Evolutionary conservation across 352 stramenopile genomes (phyloP), one percentile per base, ranked within the genome.

Genomic region (Pythium pyrilobum): DNA sequence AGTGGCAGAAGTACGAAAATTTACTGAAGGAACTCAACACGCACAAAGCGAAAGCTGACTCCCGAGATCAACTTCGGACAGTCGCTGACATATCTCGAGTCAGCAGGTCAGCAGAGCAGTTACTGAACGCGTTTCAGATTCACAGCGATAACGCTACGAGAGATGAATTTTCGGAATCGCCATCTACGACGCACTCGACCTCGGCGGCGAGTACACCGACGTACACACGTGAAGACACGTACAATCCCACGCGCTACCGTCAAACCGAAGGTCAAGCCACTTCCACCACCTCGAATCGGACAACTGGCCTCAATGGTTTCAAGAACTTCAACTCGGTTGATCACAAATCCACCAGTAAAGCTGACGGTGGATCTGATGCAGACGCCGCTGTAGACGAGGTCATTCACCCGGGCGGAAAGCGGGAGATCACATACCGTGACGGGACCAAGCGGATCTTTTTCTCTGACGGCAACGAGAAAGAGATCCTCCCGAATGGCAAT

Each of bases 381-480:
- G 20, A 27, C 7, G 28, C 28, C 12, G 21, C 67, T 25, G 59
- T 62, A 15, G 56, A 72, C 29, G 68, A 89, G 52, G 57, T 88
- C n/a, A 45, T 71, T 7, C 76, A 87, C 45, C 59, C 70, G 5
- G 70, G 72, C 29, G 77, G 76, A 3, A 89, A 86, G 51, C 71
- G 74, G 15, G 79, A 89, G 48, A 37, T 85, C 6, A 43, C 81
- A 2, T 89, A 75, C 55, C 53, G 52, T 4, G 77, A 92, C 41
- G 76, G 80, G 16, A 90, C 77, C 40, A 87, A 72, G 41, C 74
- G 71, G 28, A 89, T 92, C 43, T 57, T 81, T 37, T 98, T 96
- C 64, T 59, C 83, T 2, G 97, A 98, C 71, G 95, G 95, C 24
- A 98, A 95, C 23, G 68, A 87, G 40, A 98, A 98, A 62, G 87